phyloP scores from a whole-genome alignment of 2,329 filamentous ascomycete species.

The Aspergillus sp. region DNA sequence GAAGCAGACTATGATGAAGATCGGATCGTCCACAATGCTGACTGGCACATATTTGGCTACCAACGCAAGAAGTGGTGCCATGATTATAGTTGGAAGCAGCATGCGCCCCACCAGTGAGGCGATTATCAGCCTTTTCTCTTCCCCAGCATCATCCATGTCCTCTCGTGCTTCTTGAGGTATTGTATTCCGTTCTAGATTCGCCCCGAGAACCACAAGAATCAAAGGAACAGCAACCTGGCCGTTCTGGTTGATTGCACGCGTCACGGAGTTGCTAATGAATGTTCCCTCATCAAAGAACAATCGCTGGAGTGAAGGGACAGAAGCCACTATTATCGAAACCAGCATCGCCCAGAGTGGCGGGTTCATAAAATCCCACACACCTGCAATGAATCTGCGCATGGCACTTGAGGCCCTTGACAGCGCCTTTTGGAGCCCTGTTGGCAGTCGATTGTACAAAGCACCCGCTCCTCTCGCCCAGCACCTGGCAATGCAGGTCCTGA shows the following conservation, averaged over 20 bases:
- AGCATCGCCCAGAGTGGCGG: slow-evolving; percentile 98
- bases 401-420: slow-evolving; percentile 46
- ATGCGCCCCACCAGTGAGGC: slow-evolving; percentile 87
- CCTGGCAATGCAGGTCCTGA: slow-evolving; percentile 19
- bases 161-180: slow-evolving; percentile 65
- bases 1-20: slow-evolving; percentile 98
- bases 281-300: slow-evolving; percentile 87
- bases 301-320: slow-evolving; percentile 75
- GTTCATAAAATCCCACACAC: slow-evolving; percentile 95
- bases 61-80: slow-evolving; percentile 85
- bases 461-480: slow-evolving; percentile 23
- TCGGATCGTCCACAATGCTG: slow-evolving; percentile 94
- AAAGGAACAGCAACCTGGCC: slow-evolving; percentile 91
- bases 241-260: slow-evolving; percentile 78
- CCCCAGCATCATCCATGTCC: slow-evolving; percentile 68
- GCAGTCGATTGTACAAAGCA: slow-evolving; percentile 51
- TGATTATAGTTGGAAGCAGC: slow-evolving; percentile 85
- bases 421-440: slow-evolving; percentile 52
- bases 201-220: slow-evolving; percentile 91
- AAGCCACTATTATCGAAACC: slow-evolving; percentile 83
- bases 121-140: slow-evolving; percentile 75
- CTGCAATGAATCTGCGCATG: slow-evolving; percentile 57
- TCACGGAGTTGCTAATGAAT: slow-evolving; percentile 90
- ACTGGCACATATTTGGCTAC: slow-evolving; percentile 87
- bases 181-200: slow-evolving; percentile 90